Conservation (phyloP, 1,284 basidiomycete species). For the Lignosus rhinocerotis region DNA sequence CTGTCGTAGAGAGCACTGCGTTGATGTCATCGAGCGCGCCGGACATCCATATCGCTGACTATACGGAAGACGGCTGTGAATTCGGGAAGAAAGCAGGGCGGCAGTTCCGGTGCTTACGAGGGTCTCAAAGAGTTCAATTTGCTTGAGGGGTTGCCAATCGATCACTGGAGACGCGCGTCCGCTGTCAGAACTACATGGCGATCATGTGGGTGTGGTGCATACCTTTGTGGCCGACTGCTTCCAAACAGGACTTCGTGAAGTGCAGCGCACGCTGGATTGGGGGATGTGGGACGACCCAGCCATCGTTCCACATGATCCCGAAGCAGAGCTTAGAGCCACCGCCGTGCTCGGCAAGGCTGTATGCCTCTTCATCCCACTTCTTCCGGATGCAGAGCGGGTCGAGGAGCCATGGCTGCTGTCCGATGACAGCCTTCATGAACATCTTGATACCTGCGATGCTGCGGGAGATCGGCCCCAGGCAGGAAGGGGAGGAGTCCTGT, state of each 20-base stretch:
- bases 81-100: not conserved
- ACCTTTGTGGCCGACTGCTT: constrained; percentile 48
- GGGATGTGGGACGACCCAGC: constrained; percentile 46
- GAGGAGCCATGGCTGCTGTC: constrained; percentile 21
- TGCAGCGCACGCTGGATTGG: constrained; percentile 49
- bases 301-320: constrained; percentile 46
- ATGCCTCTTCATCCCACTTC: constrained; percentile 27
- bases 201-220: not conserved
- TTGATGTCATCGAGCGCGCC: constrained; percentile 42
- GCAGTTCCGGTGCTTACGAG: constrained; percentile 48
- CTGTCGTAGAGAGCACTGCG: constrained; percentile 32
- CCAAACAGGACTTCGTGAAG: constrained; percentile 44
- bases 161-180: constrained; percentile 39
- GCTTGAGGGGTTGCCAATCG: constrained; percentile 42
- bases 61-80: not conserved
- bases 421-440: constrained; percentile 24
- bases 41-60: constrained; percentile 23
- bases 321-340: constrained; percentile 43
- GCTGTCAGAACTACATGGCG: not conserved
- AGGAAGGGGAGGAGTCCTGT: constrained; percentile 20
- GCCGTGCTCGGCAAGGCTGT: constrained; percentile 38
- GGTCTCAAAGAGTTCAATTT: constrained; percentile 53
- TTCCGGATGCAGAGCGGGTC: constrained; percentile 26
- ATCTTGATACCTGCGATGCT: constrained; percentile 23
- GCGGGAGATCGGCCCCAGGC: constrained; percentile 24